Percentiles rank a stretch among this genome's conserved stretches.
Conservation (phyloP, 192 early-diverging fungal genomes). For the Phycomyces blakesleeanus region DNA sequence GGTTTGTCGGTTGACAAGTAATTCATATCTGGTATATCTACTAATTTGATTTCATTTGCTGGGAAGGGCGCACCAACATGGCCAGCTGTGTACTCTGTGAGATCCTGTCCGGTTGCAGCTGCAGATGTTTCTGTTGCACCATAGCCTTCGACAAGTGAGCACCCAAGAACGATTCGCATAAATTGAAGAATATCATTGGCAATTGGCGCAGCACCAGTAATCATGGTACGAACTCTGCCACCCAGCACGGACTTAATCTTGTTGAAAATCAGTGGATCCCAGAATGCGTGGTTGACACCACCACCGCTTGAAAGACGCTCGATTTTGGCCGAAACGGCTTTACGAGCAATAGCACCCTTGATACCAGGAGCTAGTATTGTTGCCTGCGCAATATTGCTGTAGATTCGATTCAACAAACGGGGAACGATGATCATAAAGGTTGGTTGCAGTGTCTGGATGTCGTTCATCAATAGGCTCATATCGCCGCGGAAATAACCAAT, state of each 20-base stretch:
- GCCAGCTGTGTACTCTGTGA: conserved; percentile 54
- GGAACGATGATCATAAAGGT: conserved; percentile 89
- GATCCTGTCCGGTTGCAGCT: conserved; percentile 25
- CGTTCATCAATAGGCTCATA: conserved; percentile 73
- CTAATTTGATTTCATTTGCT: conserved; percentile 72
- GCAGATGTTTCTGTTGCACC: conserved; percentile 48
- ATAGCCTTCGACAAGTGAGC: conserved; percentile 58
- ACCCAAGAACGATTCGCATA: conserved; percentile 62
- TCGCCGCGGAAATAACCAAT: conserved; percentile 70
- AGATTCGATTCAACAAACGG: conserved; percentile 86
- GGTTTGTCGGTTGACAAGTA: conserved; percentile 72
- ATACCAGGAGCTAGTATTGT: conserved; percentile 61
- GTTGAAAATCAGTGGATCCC: conserved; percentile 86
- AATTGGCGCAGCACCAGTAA: conserved; percentile 73
- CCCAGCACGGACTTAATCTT: conserved; percentile 80
- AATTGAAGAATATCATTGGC: conserved; percentile 63
- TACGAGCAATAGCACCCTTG: conserved; percentile 49
- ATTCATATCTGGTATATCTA: conserved; percentile 86
- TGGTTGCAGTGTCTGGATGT: conserved; percentile 73
- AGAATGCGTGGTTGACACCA: conserved; percentile 67
- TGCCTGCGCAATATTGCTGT: conserved; percentile 50
- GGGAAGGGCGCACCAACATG: conserved; percentile 67
- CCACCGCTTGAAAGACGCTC: conserved; percentile 50
- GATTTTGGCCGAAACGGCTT: conserved; percentile 62
- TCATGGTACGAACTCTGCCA: conserved; percentile 61